Percentiles rank a stretch among this genome's conserved stretches.
Conservation (phyloP, 257 asterid species). For the Salvia miltiorrhiza region DNA sequence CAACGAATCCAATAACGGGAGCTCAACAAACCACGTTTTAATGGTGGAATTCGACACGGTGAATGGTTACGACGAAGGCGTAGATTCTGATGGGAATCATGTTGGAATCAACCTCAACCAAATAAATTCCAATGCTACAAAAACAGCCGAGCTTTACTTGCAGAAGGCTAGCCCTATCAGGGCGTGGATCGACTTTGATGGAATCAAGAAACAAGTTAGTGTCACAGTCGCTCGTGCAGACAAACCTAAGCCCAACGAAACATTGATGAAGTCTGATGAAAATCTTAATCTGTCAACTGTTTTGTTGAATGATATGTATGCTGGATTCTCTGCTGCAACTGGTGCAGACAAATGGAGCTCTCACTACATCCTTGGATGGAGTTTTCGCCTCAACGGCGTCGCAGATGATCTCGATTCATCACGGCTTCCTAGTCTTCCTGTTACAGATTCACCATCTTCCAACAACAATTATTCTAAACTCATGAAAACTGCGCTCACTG, state of each 20-base stretch:
- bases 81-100: constrained; percentile 43
- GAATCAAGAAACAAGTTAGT: constrained; percentile 23
- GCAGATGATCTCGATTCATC: constrained; percentile 35
- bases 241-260: constrained; percentile 28
- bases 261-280: not conserved
- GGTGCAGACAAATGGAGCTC: constrained; percentile 43
- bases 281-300: constrained; percentile 27
- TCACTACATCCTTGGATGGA: constrained; percentile 83
- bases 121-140: not conserved
- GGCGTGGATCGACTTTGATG: constrained; percentile 73
- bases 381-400: constrained; percentile 47
- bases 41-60: constrained; percentile 77
- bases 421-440: constrained; percentile 39
- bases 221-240: constrained; percentile 45
- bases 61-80: constrained; percentile 28
- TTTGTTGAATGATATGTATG: constrained; percentile 35
- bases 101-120: constrained; percentile 53
- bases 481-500: constrained; percentile 36
- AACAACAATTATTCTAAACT: not conserved
- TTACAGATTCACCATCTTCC: constrained; percentile 22
- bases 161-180: constrained; percentile 36
- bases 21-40: constrained; percentile 38
- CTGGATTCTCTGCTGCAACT: constrained; percentile 69
- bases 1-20: constrained; percentile 16
- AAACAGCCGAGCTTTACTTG: not conserved